Base-by-base conservation (phyloP, 2,329 filamentous ascomycete genomes). In the Fusarium sp. region DNA sequence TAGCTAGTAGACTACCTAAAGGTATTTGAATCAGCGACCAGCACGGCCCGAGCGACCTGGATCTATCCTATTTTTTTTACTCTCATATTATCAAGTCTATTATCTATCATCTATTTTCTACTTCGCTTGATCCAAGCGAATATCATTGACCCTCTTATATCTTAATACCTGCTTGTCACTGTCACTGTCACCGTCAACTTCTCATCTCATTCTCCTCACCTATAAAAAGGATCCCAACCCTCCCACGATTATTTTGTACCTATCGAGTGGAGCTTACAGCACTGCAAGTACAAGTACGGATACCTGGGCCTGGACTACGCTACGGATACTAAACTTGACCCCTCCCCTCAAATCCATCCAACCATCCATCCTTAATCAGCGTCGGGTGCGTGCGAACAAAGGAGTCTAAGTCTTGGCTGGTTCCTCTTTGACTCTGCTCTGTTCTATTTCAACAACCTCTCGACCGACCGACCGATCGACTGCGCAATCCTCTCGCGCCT, bases 11-110 rank as follows among this genome's bases (percentile, higher is more conserved):
- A 29, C 27, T 29, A 29, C 27, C 27, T 29, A 29, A 38, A 38
- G 34, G 34, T 38, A 75, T 75, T 75, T 72, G 70, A 70, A 71
- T 57, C 54, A 65, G 58, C 71, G 62, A 45, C 61, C 61, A 65
- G 32, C 61, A 65, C 66, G 72, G 74, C 72, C 73, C 73, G 59
- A 75, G 71, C 69, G 70, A 65, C 29, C 3, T 50, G 57, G 11
- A 38, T 44, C n/a, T 38, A 38, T 38, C 34, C 34, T 38, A n/a
- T 38, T 16, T 38, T 38, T 60, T 42, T 59, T 24, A 38, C 34
- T 38, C 34, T 38, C 34, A n/a, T 38, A 38, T 38, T 34, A 18
- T 38, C 34, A 38, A 38, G 34, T 24, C 6, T 50, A 59, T 56
- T 50, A 64, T 27, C 42, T 45, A 47, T 27, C 27, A 27, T 44